Conservation (phyloP, 2,329 filamentous ascomycete species). For the Talaromyces sp. region DNA sequence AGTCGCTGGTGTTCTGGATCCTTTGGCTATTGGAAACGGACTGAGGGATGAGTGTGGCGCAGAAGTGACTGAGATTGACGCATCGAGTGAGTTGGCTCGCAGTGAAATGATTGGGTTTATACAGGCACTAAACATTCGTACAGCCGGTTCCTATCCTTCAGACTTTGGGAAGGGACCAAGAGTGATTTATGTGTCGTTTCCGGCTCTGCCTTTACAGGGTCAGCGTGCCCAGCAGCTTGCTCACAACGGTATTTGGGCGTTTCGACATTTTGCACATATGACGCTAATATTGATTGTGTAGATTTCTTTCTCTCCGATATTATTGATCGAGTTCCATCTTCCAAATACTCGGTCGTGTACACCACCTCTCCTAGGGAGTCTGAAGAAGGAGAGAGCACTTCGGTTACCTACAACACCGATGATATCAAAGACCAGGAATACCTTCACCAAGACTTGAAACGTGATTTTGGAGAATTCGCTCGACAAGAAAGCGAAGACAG, state of each 20-base stretch:
- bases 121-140: slow-evolving; percentile 9
- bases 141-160: slow-evolving; percentile 36
- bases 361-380: slow-evolving; percentile 54
- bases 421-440: slow-evolving; percentile 52
- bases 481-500: slow-evolving; percentile 33
- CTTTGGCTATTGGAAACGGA: slow-evolving; percentile 33
- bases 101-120: neutral
- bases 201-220: slow-evolving; percentile 30
- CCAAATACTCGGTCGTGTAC: slow-evolving; percentile 70
- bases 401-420: slow-evolving; percentile 56
- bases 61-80: slow-evolving; percentile 38
- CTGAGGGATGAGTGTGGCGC: slow-evolving; percentile 46
- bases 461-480: slow-evolving; percentile 42
- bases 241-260: slow-evolving; percentile 28
- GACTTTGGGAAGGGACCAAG: slow-evolving; percentile 32
- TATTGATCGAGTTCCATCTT: slow-evolving; percentile 40
- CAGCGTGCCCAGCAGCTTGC: slow-evolving; percentile 35
- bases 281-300: slow-evolving; percentile 17
- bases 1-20: slow-evolving; percentile 46
- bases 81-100: slow-evolving; percentile 24
- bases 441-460: slow-evolving; percentile 69
- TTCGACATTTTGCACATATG: neutral
- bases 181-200: slow-evolving; percentile 42
- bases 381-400: slow-evolving; percentile 19
- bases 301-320: slow-evolving; percentile 44